A percentile compares a stretch with the other conserved stretches of the same genome.
These are phyloP conservation scores for Cladosporium oxysporum DNA, from an alignment of 2,329 filamentous ascomycete genomes.

Conservation along the genomic window DNA sequence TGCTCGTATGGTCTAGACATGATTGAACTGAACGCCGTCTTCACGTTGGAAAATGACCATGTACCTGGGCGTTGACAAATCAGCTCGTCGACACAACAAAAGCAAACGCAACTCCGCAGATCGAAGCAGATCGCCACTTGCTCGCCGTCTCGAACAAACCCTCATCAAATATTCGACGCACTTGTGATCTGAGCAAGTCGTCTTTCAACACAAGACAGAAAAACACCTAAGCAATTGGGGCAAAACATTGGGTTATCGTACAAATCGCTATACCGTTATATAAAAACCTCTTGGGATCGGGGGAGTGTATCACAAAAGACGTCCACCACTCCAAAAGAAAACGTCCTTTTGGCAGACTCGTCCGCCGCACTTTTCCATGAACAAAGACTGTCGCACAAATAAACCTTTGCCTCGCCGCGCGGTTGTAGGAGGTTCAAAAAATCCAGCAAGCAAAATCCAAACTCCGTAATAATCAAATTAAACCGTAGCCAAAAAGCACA, in stretches of 20 bases:
- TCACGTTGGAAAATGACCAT: too few relatives aligned
- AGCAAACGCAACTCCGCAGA: too few relatives aligned
- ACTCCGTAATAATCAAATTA: background rate
- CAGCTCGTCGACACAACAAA: too few relatives aligned
- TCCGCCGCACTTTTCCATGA: conserved; percentile 4
- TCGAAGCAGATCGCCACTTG: too few relatives aligned
- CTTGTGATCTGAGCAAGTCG: background rate
- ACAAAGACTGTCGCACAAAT: background rate
- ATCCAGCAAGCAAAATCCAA: background rate
- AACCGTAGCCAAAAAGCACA: background rate
- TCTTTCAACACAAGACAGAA: background rate
- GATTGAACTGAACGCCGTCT: too few relatives aligned
- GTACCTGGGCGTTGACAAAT: too few relatives aligned
- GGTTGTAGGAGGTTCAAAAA: background rate
- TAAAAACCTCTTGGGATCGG: conserved; percentile 8
- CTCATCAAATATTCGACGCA: too few relatives aligned
- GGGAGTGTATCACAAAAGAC: conserved; percentile 8
- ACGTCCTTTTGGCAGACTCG: background rate
- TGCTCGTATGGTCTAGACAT: too few relatives aligned
- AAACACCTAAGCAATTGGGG: background rate
- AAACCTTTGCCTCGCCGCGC: background rate
- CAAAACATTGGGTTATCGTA: conserved; percentile 14
- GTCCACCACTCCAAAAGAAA: conserved; percentile 2
- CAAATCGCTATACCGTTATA: conserved; percentile 21
- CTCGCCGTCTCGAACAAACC: too few relatives aligned